Conservation (phyloP, 225 moss, liverwort and hornwort species). For the Pseudoscleropodium purum region DNA sequence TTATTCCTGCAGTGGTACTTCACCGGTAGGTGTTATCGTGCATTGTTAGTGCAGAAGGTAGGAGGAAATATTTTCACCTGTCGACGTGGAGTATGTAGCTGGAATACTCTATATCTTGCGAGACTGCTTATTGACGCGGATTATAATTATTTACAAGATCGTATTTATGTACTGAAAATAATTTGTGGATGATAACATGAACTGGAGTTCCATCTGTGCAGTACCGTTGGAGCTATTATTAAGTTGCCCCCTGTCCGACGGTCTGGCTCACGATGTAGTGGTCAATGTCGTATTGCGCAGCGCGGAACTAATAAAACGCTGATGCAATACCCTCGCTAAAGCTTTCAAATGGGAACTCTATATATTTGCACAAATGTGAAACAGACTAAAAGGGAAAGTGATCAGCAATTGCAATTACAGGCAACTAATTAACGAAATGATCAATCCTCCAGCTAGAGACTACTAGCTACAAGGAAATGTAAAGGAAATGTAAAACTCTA, state of each 20-base stretch:
- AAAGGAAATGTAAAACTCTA: too few relatives aligned
- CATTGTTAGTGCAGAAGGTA: not conserved
- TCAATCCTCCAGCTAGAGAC: too few relatives aligned
- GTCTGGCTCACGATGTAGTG: not conserved
- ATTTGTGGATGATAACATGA: not conserved
- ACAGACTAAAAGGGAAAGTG: too few relatives aligned
- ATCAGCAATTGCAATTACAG: too few relatives aligned
- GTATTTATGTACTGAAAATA: not conserved
- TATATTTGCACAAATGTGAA: too few relatives aligned
- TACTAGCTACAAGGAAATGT: too few relatives aligned
- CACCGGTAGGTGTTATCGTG: not conserved
- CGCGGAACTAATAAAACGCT: too few relatives aligned
- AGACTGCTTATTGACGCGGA: not conserved
- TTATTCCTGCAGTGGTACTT: not conserved
- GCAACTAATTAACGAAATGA: too few relatives aligned
- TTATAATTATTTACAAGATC: not conserved
- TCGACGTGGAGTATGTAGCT: not conserved
- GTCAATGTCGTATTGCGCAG: not conserved
- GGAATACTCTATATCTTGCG: not conserved
- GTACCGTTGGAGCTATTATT: not conserved
- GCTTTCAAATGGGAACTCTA: too few relatives aligned
- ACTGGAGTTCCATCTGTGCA: not conserved
- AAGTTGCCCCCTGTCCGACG: not conserved
- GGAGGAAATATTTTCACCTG: not conserved
- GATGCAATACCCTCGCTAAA: too few relatives aligned